These are phyloP conservation scores for Axilococcus clingmanii DNA, from an alignment of 139 green algal species.

Conservation along the genomic window DNA sequence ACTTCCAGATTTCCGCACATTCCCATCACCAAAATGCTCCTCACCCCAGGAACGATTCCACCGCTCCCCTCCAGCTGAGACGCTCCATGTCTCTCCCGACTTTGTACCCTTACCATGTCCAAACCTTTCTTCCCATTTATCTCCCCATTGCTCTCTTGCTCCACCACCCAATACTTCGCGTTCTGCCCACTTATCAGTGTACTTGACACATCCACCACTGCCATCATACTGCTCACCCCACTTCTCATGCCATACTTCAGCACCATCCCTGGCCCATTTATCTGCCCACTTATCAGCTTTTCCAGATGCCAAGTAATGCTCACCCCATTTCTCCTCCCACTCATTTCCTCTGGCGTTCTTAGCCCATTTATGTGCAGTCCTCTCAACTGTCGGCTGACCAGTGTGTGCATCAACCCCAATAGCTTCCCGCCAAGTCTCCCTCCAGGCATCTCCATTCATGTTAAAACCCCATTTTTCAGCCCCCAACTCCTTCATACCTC, in stretches of 20 bases:
- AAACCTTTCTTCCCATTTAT: constrained; percentile 85
- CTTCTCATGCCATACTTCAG: constrained; percentile 77
- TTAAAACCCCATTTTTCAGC: constrained; percentile 59
- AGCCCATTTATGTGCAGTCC: constrained; percentile 74
- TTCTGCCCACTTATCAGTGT: constrained; percentile 78
- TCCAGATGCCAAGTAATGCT: constrained; percentile 52
- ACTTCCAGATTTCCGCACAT: constrained; percentile 60
- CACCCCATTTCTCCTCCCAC: constrained; percentile 87
- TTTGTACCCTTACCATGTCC: constrained; percentile 57
- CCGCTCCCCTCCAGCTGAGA: constrained; percentile 19
- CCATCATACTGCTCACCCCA: constrained; percentile 80
- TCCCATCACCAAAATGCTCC: constrained; percentile 57
- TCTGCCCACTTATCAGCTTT: constrained; percentile 70
- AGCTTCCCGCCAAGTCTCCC: constrained; percentile 68
- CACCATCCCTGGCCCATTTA: constrained; percentile 66
- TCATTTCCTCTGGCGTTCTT: constrained; percentile 30
- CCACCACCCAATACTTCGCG: constrained; percentile 29
- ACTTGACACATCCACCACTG: constrained; percentile 56
- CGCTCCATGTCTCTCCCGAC: constrained; percentile 50
- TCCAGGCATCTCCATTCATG: constrained; percentile 50
- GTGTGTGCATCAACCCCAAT: constrained; percentile 41
- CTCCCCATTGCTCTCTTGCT: constrained; percentile 61
- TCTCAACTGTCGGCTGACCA: constrained; percentile 53
- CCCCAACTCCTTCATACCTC: constrained; percentile 67
- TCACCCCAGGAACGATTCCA: constrained; percentile 77